Evolutionary conservation across 2,329 filamentous ascomycete species (phyloP).

Genomic region (Byssoonygena ceratinophila): DNA sequence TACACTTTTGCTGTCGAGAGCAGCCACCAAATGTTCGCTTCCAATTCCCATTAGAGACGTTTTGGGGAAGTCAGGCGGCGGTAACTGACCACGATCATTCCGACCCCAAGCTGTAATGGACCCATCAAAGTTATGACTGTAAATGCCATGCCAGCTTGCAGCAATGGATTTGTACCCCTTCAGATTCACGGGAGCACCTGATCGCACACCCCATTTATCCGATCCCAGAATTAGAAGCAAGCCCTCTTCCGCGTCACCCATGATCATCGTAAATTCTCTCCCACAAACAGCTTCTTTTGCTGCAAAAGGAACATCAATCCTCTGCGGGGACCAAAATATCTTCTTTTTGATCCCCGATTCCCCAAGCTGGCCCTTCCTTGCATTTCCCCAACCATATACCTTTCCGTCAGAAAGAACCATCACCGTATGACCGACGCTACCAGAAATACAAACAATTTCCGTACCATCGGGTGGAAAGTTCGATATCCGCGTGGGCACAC

Average conservation of each 20-base stretch:
- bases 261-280: constrained; percentile 71
- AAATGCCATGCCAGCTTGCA: constrained; percentile 75
- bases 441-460: constrained; percentile 54
- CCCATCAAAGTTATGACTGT: constrained; percentile 54
- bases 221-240: constrained; percentile 56
- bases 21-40: constrained; percentile 77
- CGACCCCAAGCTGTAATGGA: constrained; percentile 65
- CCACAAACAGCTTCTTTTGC: constrained; percentile 63
- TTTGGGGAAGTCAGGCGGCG: constrained; percentile 50
- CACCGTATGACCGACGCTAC: constrained; percentile 68
- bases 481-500: constrained; percentile 41
- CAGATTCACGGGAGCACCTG: constrained; percentile 44
- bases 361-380: constrained; percentile 75
- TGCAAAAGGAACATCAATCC: constrained; percentile 52
- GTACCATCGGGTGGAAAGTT: constrained; percentile 54
- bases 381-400: constrained; percentile 80
- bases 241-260: constrained; percentile 46
- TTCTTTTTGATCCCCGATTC: constrained; percentile 37
- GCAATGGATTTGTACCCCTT: constrained; percentile 56
- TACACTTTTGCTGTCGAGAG: constrained; percentile 55
- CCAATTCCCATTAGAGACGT: constrained; percentile 55
- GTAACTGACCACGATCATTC: constrained; percentile 72
- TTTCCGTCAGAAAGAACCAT: constrained; percentile 63
- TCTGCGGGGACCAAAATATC: constrained; percentile 50
- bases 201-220: constrained; percentile 60